A percentile compares a stretch with the other conserved stretches of the same genome.
Evolutionary conservation across 805 yeast genomes (phyloP).

Genomic region (Zygoascus bituminiphila): DNA sequence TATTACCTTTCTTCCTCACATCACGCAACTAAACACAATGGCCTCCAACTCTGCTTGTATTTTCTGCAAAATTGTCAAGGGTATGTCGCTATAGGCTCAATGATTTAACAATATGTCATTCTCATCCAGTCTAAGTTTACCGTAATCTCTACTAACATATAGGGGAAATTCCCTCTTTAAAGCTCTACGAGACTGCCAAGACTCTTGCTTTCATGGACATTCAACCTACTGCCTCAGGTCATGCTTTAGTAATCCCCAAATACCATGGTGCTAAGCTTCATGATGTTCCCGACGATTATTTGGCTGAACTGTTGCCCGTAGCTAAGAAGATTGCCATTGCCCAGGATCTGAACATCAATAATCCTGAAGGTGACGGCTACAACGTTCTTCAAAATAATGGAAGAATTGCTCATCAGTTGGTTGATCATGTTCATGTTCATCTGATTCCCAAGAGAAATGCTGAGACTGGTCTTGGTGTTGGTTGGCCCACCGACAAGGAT

Average conservation of each 20-base stretch:
- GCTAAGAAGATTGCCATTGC: slow-evolving; percentile 79
- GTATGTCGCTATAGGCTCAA: slow-evolving; percentile 26
- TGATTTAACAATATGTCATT: neutral
- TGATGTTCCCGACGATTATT: slow-evolving; percentile 83
- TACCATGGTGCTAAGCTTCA: slow-evolving; percentile 90
- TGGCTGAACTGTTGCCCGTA: slow-evolving; percentile 78
- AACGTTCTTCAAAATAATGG: slow-evolving; percentile 92
- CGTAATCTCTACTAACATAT: neutral
- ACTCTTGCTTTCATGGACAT: slow-evolving; percentile 82
- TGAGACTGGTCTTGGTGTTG: slow-evolving; percentile 71
- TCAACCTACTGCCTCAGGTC: slow-evolving; percentile 87
- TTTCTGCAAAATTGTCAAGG: slow-evolving; percentile 89
- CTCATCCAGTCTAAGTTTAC: too few relatives aligned
- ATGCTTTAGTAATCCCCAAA: slow-evolving; percentile 84
- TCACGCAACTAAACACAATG: slow-evolving; percentile 5
- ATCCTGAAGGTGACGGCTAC: slow-evolving; percentile 63
- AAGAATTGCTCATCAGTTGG: slow-evolving; percentile 88
- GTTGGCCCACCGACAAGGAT: slow-evolving; percentile 88
- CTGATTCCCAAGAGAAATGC: slow-evolving; percentile 79
- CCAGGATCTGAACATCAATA: slow-evolving; percentile 45
- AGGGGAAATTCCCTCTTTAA: slow-evolving; percentile 94
- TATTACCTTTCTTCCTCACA: neutral
- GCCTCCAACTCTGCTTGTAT: slow-evolving; percentile 43
- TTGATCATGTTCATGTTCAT: slow-evolving; percentile 95
- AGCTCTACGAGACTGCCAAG: slow-evolving; percentile 75